These are phyloP conservation scores for Podaxis rugospora DNA, from an alignment of 768 basidiomycete genomes.

Conservation along the genomic window DNA sequence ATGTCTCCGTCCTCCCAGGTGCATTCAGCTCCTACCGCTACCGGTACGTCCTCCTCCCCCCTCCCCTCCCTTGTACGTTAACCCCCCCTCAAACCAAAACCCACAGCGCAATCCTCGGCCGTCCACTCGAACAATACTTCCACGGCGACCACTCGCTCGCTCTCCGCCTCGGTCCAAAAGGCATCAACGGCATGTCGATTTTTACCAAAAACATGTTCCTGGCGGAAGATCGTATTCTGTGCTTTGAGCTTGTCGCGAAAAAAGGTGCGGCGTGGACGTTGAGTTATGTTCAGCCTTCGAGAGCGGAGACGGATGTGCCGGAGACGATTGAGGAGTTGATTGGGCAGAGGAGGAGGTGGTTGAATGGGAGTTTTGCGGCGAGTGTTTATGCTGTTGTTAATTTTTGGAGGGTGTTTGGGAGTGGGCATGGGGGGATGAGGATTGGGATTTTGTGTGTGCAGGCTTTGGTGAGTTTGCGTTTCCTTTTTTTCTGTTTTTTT, in stretches of 20 bases:
- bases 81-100: neutral
- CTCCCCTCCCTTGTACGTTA: too few relatives aligned
- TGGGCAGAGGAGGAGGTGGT: constrained; percentile 91
- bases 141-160: constrained; percentile 85
- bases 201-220: constrained; percentile 83
- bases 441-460: constrained; percentile 97
- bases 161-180: constrained; percentile 85
- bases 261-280: constrained; percentile 81
- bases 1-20: constrained; percentile 90
- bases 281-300: constrained; percentile 89
- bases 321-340: constrained; percentile 87
- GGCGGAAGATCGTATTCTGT: constrained; percentile 93
- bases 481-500: neutral
- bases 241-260: constrained; percentile 94
- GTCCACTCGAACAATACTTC: constrained; percentile 81
- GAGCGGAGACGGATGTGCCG: constrained; percentile 92
- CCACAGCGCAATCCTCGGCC: constrained; percentile 74
- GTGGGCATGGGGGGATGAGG: constrained; percentile 79
- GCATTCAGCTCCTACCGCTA: constrained; percentile 94
- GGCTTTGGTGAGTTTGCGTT: constrained; percentile 56
- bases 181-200: constrained; percentile 93
- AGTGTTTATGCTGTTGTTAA: constrained; percentile 80
- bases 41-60: constrained; percentile 16
- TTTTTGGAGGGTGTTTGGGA: constrained; percentile 84
- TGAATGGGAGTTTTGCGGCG: constrained; percentile 93